These are phyloP conservation scores for Hygrophorus russula DNA, from an alignment of 768 basidiomycete genomes.

Conservation along the genomic window DNA sequence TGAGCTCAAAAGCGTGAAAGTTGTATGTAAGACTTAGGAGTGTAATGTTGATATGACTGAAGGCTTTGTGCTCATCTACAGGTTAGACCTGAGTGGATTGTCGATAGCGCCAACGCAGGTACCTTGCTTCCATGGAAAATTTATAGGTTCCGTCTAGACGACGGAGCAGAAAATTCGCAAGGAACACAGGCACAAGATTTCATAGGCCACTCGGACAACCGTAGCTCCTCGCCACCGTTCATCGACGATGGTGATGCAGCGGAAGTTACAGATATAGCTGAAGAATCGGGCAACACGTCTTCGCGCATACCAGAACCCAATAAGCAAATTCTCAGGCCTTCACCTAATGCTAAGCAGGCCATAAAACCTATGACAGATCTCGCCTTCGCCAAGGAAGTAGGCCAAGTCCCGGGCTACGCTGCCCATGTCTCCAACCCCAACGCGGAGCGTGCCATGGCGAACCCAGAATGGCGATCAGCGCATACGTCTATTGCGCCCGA, in stretches of 20 bases:
- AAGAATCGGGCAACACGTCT: background rate
- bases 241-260: too few species aligned
- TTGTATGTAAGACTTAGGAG: too few species aligned
- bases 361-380: conserved; percentile 26
- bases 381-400: conserved; percentile 27
- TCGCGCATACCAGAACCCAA: background rate
- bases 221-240: too few species aligned
- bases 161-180: conserved; percentile 37
- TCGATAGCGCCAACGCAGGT: conserved; percentile 62
- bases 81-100: conserved; percentile 70
- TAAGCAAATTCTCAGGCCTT: background rate
- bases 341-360: background rate
- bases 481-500: conserved; percentile 81
- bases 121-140: conserved; percentile 75
- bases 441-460: conserved; percentile 70
- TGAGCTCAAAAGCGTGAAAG: conserved; percentile 86
- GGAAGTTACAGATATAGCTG: background rate
- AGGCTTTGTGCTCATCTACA: too few species aligned
- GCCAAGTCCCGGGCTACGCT: conserved; percentile 54
- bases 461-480: conserved; percentile 76
- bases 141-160: conserved; percentile 43
- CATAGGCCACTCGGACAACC: too few species aligned
- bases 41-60: too few species aligned
- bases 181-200: conserved; percentile 16
- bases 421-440: conserved; percentile 54